These are phyloP conservation scores for Starmerella apicola DNA, from an alignment of 805 yeast species.

Conservation along the genomic window DNA sequence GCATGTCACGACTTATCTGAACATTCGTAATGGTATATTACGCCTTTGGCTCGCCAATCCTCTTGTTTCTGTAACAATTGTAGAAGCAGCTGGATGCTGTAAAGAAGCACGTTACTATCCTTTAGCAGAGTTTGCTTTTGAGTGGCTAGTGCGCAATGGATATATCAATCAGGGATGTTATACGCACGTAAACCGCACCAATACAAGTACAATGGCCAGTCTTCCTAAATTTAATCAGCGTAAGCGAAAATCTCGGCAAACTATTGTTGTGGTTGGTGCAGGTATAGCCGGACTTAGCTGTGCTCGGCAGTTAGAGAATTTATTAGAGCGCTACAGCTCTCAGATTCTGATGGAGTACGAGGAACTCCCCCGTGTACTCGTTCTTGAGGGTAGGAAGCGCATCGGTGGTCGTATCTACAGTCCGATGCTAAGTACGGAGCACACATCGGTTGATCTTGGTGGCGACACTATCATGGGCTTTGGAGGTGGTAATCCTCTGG, in stretches of 20 bases:
- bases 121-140: slow-evolving; percentile 34
- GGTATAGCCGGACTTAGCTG: slow-evolving; percentile 96
- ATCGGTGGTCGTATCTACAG: slow-evolving; percentile 34
- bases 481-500: slow-evolving; percentile 33
- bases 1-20: slow-evolving; percentile 33
- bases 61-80: slow-evolving; percentile 29
- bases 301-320: slow-evolving; percentile 86
- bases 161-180: slow-evolving; percentile 33
- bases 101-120: slow-evolving; percentile 29
- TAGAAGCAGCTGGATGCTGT: slow-evolving; percentile 35
- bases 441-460: slow-evolving; percentile 30
- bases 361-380: slow-evolving; percentile 30
- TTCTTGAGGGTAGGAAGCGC: slow-evolving; percentile 31
- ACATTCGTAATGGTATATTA: slow-evolving; percentile 33
- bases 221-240: slow-evolving; percentile 15
- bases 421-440: slow-evolving; percentile 19
- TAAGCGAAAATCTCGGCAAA: slow-evolving; percentile 27
- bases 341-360: slow-evolving; percentile 27
- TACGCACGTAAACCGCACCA: not conserved
- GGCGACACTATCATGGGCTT: slow-evolving; percentile 32
- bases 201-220: slow-evolving; percentile 4
- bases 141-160: slow-evolving; percentile 32
- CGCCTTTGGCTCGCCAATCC: slow-evolving; percentile 34
- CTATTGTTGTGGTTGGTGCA: slow-evolving; percentile 77
- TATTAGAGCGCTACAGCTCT: slow-evolving; percentile 26